Evolutionary conservation across 805 yeast genomes (phyloP).

Genomic region (Yueomyces sp.): DNA sequence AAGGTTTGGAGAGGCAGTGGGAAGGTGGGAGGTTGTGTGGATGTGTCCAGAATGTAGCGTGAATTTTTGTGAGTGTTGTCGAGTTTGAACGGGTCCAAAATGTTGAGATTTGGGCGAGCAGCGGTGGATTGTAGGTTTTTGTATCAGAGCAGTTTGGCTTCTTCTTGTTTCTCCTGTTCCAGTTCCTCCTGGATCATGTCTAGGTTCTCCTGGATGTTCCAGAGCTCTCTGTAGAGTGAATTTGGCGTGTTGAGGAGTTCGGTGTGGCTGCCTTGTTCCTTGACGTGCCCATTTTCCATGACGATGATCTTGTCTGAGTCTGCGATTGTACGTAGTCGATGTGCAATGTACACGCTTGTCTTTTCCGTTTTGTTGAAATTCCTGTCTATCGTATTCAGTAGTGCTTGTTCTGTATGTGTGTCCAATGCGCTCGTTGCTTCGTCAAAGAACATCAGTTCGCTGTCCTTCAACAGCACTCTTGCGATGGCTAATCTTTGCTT

Average conservation of each 20-base stretch:
- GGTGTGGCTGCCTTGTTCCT: slow-evolving; percentile 78
- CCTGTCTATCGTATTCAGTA: slow-evolving; percentile 57
- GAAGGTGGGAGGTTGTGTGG: too few species aligned
- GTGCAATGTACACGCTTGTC: slow-evolving; percentile 89
- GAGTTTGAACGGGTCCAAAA: too few species aligned
- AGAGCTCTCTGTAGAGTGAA: slow-evolving; percentile 65
- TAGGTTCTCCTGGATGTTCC: slow-evolving; percentile 85
- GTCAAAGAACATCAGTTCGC: slow-evolving; percentile 88
- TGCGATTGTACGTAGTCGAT: slow-evolving; percentile 82
- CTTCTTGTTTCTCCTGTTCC: slow-evolving; percentile 9
- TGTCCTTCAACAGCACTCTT: slow-evolving; percentile 67
- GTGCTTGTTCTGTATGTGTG: slow-evolving; percentile 86
- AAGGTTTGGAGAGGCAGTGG: too few species aligned
- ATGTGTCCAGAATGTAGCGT: too few species aligned
- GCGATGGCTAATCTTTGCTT: slow-evolving; percentile 93
- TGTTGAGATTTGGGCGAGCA: too few species aligned
- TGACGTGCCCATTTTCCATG: slow-evolving; percentile 60
- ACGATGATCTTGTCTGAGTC: slow-evolving; percentile 92
- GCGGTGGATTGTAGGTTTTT: too few species aligned
- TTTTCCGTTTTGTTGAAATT: slow-evolving; percentile 45
- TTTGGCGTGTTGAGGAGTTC: slow-evolving; percentile 38
- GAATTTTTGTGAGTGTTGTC: too few species aligned
- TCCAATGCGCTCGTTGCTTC: slow-evolving; percentile 96
- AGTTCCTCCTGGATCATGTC: slow-evolving; percentile 33
- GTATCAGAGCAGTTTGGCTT: too few species aligned